Evolutionary conservation across 2,329 filamentous ascomycete genomes (phyloP).

Genomic region (Purpureocillium lavendulum): DNA sequence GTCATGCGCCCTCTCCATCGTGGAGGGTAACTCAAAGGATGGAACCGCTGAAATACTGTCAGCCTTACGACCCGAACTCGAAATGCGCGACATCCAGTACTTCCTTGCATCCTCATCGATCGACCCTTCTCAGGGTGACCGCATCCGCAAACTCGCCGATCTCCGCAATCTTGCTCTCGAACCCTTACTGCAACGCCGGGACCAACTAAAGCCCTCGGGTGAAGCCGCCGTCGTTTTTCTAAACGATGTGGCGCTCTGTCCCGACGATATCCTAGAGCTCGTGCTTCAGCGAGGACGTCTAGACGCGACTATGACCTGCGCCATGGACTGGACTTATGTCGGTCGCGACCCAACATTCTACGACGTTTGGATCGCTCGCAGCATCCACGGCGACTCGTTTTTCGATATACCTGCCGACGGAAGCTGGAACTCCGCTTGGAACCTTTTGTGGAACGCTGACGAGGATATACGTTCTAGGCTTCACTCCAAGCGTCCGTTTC

Average conservation of each 20-base stretch:
- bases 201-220: conserved; percentile 13
- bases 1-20: conserved; percentile 40
- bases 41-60: conserved; percentile 40
- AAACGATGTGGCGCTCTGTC: conserved; percentile 44
- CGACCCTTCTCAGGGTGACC: conserved; percentile 31
- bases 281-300: conserved; percentile 36
- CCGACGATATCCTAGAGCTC: conserved; percentile 50
- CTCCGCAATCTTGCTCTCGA: conserved; percentile 44
- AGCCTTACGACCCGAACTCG: conserved; percentile 28
- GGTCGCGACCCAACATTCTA: conserved; percentile 41
- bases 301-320: conserved; percentile 47
- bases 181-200: conserved; percentile 28
- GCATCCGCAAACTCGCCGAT: conserved; percentile 37
- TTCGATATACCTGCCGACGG: conserved; percentile 42
- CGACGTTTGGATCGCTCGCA: conserved; percentile 47
- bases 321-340: conserved; percentile 47
- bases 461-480: conserved; percentile 23
- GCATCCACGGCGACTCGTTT: conserved; percentile 44
- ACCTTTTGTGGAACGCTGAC: conserved; percentile 44
- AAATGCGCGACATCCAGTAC: conserved; percentile 29
- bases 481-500: conserved; percentile 35
- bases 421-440: conserved; percentile 38
- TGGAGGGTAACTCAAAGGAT: conserved; percentile 43
- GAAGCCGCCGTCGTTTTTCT: conserved; percentile 41
- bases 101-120: conserved; percentile 32